phyloP scores from a whole-genome alignment of 1,139 yeast genomes.

The Entelexis paramagnoliae region DNA sequence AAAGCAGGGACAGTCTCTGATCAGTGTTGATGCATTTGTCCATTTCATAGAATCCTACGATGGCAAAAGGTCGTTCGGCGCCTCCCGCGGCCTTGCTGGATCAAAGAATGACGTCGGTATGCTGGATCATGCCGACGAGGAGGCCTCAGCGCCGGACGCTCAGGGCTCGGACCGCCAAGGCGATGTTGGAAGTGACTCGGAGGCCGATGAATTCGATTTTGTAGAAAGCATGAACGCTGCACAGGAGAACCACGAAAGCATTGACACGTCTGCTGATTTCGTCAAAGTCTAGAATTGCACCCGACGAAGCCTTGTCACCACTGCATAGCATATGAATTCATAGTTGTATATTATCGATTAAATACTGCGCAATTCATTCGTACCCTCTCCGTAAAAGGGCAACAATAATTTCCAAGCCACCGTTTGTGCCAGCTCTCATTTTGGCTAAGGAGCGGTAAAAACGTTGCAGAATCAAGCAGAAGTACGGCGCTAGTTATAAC shows the following conservation, averaged over 20 bases:
- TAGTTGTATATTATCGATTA: background rate
- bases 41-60: background rate
- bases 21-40: background rate
- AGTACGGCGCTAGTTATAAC: too few species aligned
- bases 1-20: background rate
- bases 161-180: background rate
- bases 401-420: too few species aligned
- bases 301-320: too few species aligned
- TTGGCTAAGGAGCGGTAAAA: too few species aligned
- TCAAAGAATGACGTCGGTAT: background rate
- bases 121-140: background rate
- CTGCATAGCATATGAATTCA: background rate
- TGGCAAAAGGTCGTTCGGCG: background rate
- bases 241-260: conserved; percentile 3
- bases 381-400: too few species aligned
- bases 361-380: too few species aligned
- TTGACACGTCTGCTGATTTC: conserved; percentile 19
- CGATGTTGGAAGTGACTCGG: background rate
- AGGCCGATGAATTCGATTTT: background rate
- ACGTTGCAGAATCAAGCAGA: too few species aligned
- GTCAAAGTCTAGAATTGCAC: conserved; percentile 18
- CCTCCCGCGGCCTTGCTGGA: background rate
- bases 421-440: too few species aligned
- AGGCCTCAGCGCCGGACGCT: background rate
- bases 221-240: background rate